A percentile compares a stretch with the other conserved stretches of the same genome.
phyloP scores from a whole-genome alignment of 2,329 filamentous ascomycete species.

The Didymella glomerata region DNA sequence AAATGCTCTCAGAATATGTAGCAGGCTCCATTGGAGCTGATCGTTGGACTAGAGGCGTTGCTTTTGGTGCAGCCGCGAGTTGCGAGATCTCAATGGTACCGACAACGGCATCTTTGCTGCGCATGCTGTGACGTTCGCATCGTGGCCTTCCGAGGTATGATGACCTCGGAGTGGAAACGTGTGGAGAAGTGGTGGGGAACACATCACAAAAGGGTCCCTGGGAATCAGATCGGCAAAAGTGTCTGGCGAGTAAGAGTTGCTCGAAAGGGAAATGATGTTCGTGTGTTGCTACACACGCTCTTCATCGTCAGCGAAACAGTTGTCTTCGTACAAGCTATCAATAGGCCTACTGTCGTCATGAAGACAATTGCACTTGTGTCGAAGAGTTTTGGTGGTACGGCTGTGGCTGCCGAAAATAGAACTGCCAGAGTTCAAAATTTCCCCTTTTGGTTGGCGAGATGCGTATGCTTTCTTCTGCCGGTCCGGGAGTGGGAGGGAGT shows the following conservation, averaged over 20 bases:
- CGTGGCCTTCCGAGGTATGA: slow-evolving; percentile 8
- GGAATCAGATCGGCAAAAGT: slow-evolving; percentile 14
- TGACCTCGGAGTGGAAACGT: slow-evolving; percentile 6
- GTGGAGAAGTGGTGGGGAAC: slow-evolving; percentile 20
- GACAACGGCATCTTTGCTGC: slow-evolving; percentile 13
- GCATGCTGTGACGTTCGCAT: slow-evolving; percentile 19
- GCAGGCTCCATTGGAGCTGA: background rate
- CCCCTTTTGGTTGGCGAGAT: slow-evolving; percentile 10
- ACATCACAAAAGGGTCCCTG: slow-evolving; percentile 6
- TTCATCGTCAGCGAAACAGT: background rate
- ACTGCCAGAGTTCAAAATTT: slow-evolving; percentile 1
- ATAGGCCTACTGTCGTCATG: slow-evolving; percentile 15
- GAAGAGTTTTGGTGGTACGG: slow-evolving; percentile 7
- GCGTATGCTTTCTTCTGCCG: slow-evolving; percentile 9
- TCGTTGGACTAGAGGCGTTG: background rate
- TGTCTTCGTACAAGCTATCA: slow-evolving; percentile 8
- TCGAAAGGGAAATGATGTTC: slow-evolving; percentile 10
- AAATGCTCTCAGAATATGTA: background rate
- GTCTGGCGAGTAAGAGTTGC: slow-evolving; percentile 6
- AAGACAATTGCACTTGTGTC: background rate
- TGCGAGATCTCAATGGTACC: background rate
- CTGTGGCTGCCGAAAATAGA: slow-evolving; percentile 19
- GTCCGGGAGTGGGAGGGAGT: slow-evolving; percentile 19
- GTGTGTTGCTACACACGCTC: background rate
- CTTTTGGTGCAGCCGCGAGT: background rate